A percentile compares a stretch with the other conserved stretches of the same genome.
Evolutionary conservation across 2,329 filamentous ascomycete genomes (phyloP).

Genomic region (Trichoderma koningii): DNA sequence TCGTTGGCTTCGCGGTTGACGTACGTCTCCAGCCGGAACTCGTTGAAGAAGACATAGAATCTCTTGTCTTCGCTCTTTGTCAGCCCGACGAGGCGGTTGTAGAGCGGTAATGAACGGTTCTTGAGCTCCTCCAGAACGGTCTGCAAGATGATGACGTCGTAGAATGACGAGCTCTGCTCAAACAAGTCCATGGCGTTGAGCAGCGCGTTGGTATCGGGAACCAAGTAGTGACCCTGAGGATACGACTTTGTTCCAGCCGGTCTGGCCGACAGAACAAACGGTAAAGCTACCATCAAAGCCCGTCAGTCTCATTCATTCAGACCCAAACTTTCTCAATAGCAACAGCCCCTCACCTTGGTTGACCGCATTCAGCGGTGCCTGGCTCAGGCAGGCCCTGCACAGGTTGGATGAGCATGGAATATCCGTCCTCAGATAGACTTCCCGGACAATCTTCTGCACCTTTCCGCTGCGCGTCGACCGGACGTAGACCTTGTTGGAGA

Average conservation of each 20-base stretch:
- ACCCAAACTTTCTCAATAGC: no score
- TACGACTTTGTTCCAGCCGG: slow-evolving; percentile 82
- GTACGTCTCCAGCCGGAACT: slow-evolving; percentile 92
- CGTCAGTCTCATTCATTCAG: slow-evolving; percentile 5
- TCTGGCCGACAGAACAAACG: slow-evolving; percentile 85
- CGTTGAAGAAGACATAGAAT: slow-evolving; percentile 99
- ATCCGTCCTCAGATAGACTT: slow-evolving; percentile 93
- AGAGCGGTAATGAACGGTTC: slow-evolving; percentile 89
- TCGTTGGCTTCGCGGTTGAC: slow-evolving; percentile 74
- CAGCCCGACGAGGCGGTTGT: slow-evolving; percentile 86
- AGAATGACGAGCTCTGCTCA: slow-evolving; percentile 86
- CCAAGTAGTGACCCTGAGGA: slow-evolving; percentile 85
- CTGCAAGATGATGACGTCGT: slow-evolving; percentile 95
- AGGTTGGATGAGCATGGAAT: slow-evolving; percentile 95
- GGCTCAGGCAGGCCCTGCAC: slow-evolving; percentile 73
- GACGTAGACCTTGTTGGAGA: slow-evolving; percentile 95
- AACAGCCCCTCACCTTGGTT: slow-evolving; percentile 62
- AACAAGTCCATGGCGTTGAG: slow-evolving; percentile 97
- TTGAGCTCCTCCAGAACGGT: slow-evolving; percentile 95
- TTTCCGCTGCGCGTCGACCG: slow-evolving; percentile 93
- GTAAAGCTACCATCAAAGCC: slow-evolving; percentile 57
- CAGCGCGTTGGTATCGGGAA: slow-evolving; percentile 95
- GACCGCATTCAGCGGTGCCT: slow-evolving; percentile 76
- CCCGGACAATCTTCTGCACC: slow-evolving; percentile 97
- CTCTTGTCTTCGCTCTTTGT: slow-evolving; percentile 96